Evolutionary conservation across 2,329 filamentous ascomycete genomes (phyloP).

Genomic region (Diaporthe aspalathi): DNA sequence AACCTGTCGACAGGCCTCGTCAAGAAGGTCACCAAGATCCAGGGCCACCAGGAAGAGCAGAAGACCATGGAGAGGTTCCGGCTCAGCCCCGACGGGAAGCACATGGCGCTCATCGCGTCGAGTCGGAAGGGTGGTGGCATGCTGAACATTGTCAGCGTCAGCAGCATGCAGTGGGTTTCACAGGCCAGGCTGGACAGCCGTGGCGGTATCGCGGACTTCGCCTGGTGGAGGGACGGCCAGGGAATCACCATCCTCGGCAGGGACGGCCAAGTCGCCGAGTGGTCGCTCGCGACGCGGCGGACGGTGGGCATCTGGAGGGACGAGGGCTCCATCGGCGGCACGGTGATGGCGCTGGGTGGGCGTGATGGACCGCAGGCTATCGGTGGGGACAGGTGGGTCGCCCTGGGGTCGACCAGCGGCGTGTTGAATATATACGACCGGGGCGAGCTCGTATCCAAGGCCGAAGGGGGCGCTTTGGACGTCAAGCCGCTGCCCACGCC

Average conservation of each 20-base stretch:
- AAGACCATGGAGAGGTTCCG: conserved; percentile 92
- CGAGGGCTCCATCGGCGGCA: conserved; percentile 88
- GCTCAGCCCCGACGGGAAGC: conserved; percentile 85
- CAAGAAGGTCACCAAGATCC: conserved; percentile 82
- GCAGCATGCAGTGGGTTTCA: conserved; percentile 87
- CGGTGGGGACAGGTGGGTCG: conserved; percentile 89
- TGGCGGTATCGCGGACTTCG: conserved; percentile 88
- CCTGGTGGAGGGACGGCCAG: conserved; percentile 88
- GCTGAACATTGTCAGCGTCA: conserved; percentile 84
- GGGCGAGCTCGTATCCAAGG: conserved; percentile 64
- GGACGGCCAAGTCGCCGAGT: conserved; percentile 92
- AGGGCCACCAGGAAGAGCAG: conserved; percentile 83
- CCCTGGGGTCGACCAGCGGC: conserved; percentile 85
- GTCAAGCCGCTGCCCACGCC: conserved; percentile 79
- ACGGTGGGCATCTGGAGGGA: conserved; percentile 89
- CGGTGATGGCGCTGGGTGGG: conserved; percentile 83
- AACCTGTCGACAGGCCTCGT: conserved; percentile 84
- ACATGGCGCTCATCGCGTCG: conserved; percentile 85
- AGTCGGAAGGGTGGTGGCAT: conserved; percentile 87
- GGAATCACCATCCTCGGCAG: conserved; percentile 86
- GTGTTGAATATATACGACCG: conserved; percentile 96
- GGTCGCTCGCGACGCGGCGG: conserved; percentile 74
- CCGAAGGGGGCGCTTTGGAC: conserved; percentile 51
- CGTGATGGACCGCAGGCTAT: conserved; percentile 68
- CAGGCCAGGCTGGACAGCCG: conserved; percentile 84